A percentile compares a stretch with the other conserved stretches of the same genome.
Evolutionary conservation across 768 basidiomycete species (phyloP).

Genomic region (Boletus bicolor): DNA sequence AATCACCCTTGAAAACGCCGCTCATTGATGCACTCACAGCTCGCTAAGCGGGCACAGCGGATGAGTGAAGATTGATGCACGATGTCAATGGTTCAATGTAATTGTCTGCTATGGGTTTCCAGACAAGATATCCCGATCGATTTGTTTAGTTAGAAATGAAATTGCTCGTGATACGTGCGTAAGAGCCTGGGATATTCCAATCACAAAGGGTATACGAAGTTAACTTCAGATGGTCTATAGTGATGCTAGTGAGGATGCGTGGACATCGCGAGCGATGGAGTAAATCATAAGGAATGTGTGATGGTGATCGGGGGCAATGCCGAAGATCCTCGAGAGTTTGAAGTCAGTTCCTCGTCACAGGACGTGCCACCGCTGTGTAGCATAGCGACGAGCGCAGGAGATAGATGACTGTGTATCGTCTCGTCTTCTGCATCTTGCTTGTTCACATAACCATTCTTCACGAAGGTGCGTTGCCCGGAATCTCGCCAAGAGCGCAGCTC

Average conservation of each 20-base stretch:
- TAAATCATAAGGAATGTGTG: slow-evolving; percentile 35
- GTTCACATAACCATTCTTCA: slow-evolving; percentile 10
- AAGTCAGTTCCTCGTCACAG: slow-evolving; percentile 27
- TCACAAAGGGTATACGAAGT: slow-evolving; percentile 27
- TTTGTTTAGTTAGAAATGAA: slow-evolving; percentile 14
- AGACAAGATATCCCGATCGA: slow-evolving; percentile 3
- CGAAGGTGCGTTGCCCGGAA: slow-evolving; percentile 25
- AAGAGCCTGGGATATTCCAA: slow-evolving; percentile 13
- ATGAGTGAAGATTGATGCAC: slow-evolving; percentile 45
- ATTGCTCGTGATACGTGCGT: slow-evolving; percentile 11
- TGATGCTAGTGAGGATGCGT: slow-evolving; percentile 14
- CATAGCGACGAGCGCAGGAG: slow-evolving; percentile 19
- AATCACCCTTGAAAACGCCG: background rate
- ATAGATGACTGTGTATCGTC: slow-evolving; percentile 21
- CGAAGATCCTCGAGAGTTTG: slow-evolving; percentile 10
- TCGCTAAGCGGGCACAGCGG: slow-evolving; percentile 75
- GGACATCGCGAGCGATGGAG: slow-evolving; percentile 2
- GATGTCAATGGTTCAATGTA: background rate
- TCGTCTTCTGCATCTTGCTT: slow-evolving; percentile 30
- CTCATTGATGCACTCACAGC: slow-evolving; percentile 36
- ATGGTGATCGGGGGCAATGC: slow-evolving; percentile 43
- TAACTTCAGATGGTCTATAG: slow-evolving; percentile 24
- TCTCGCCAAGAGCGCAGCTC: slow-evolving; percentile 64
- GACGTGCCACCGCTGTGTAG: slow-evolving; percentile 16
- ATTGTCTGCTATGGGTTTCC: background rate